A percentile compares a stretch with the other conserved stretches of the same genome.
Conservation (phyloP, 73 alveolate genomes). For the Paramecium octaurelia region DNA sequence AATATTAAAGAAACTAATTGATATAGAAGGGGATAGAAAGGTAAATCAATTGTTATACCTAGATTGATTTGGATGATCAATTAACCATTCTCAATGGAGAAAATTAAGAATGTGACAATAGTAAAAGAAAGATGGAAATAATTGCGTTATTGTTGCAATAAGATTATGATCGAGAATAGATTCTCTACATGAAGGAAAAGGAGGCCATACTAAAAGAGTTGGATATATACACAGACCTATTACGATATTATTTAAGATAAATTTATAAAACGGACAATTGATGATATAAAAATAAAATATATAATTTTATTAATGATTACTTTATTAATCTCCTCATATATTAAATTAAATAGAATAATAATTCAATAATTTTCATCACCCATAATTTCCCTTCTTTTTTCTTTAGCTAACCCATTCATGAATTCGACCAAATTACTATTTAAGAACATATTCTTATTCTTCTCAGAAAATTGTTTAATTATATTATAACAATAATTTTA, state of each 20-base stretch:
- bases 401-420: constrained; percentile 58
- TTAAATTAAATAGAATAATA: not conserved
- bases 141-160: not conserved
- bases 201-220: not conserved
- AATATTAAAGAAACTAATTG: not conserved
- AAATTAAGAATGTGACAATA: not conserved
- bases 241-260: not conserved
- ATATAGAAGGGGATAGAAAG: not conserved
- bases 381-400: constrained; percentile 39
- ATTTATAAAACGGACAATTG: not conserved
- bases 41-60: not conserved
- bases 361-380: constrained; percentile 54
- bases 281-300: not conserved
- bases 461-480: constrained; percentile 52
- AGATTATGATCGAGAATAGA: not conserved
- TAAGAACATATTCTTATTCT: constrained; percentile 45
- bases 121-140: not conserved
- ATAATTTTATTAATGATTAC: not conserved
- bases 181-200: not conserved
- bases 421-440: constrained; percentile 57
- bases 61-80: not conserved
- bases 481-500: constrained; percentile 51
- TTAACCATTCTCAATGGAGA: not conserved
- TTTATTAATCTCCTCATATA: not conserved
- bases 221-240: not conserved